Conservation (phyloP, 2,329 filamentous ascomycete species). For the Fusarium virguliforme region DNA sequence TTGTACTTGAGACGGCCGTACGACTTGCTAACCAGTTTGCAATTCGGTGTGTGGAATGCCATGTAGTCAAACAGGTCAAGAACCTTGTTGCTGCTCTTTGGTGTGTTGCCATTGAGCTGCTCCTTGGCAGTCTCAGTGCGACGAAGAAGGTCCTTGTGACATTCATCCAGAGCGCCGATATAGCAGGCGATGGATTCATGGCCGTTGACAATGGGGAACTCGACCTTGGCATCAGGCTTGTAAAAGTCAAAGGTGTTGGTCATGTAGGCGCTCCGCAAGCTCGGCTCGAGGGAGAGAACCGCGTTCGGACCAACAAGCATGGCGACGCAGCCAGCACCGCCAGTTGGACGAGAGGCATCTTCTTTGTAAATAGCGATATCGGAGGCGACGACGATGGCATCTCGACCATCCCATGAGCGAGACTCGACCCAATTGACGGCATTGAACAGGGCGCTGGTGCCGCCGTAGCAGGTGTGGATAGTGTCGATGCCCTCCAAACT, state of each 20-base stretch:
- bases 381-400: background rate
- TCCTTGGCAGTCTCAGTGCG: background rate
- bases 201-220: background rate
- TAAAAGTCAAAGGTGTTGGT: background rate
- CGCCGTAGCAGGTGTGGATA: slow-evolving; percentile 4
- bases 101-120: background rate
- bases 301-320: slow-evolving; percentile 3
- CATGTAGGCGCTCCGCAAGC: background rate
- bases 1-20: background rate
- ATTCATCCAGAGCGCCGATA: background rate
- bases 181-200: background rate
- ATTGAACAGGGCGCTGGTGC: background rate
- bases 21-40: background rate
- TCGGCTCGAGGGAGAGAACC: background rate
- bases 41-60: background rate
- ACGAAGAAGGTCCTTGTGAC: slow-evolving; percentile 1
- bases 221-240: slow-evolving; percentile 1
- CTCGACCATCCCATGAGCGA: slow-evolving; percentile 1
- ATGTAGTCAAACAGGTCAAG: background rate
- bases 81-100: background rate
- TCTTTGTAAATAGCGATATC: slow-evolving; percentile 1
- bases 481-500: background rate
- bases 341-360: background rate
- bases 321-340: slow-evolving; percentile 3
- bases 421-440: slow-evolving; percentile 13